A percentile compares a stretch with the other conserved stretches of the same genome.
Evolutionary conservation across 2,329 filamentous ascomycete species (phyloP).

Genomic region (Diaporthe sp.): DNA sequence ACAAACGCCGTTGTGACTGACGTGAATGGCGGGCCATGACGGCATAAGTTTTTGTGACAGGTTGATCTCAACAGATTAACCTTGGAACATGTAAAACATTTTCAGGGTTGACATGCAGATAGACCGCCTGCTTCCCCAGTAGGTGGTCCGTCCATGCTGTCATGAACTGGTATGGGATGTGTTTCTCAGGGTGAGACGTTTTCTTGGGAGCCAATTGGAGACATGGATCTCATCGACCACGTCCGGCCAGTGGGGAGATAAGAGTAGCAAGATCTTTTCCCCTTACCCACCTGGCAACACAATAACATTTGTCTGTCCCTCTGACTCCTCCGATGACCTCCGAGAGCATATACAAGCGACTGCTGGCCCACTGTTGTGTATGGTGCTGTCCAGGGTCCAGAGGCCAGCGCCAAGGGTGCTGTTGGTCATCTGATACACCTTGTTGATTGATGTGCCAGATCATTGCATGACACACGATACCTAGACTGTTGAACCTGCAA

Average conservation of each 20-base stretch:
- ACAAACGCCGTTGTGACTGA: slow-evolving; percentile 12
- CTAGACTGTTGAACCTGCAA: no score
- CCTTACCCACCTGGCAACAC: not conserved
- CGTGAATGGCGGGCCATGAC: slow-evolving; percentile 16
- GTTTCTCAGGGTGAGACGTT: not conserved
- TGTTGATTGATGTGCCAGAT: not conserved
- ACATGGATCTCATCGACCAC: not conserved
- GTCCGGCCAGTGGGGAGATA: not conserved
- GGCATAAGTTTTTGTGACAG: not conserved
- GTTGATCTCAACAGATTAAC: not conserved
- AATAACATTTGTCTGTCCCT: not conserved
- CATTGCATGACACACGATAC: not conserved
- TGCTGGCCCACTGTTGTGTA: not conserved
- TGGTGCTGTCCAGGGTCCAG: not conserved
- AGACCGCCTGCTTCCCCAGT: not conserved
- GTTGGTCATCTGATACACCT: not conserved
- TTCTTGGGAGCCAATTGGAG: not conserved
- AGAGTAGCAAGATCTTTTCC: not conserved
- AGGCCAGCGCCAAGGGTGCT: not conserved
- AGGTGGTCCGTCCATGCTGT: not conserved
- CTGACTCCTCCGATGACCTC: not conserved
- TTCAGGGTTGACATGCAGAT: not conserved
- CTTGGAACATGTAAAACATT: not conserved
- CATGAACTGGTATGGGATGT: not conserved
- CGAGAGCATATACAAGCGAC: not conserved